Percentiles rank a stretch among this genome's conserved stretches.
Evolutionary conservation across 2,329 filamentous ascomycete species (phyloP).

Genomic region (Hymenoscyphus scutula): DNA sequence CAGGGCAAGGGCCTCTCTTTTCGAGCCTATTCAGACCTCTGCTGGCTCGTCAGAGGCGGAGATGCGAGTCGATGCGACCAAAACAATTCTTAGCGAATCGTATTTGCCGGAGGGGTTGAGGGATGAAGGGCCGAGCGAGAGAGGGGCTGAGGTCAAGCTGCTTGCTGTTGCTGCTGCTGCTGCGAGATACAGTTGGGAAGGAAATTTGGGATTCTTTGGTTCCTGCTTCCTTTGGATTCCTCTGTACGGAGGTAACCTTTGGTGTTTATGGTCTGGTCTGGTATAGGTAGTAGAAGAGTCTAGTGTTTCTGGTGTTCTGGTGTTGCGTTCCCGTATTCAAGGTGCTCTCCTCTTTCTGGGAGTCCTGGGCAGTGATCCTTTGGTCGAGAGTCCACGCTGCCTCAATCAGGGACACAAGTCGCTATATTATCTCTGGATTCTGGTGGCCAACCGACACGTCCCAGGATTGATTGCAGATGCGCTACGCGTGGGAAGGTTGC

Average conservation of each 20-base stretch:
- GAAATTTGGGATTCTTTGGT: not conserved
- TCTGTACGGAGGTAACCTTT: no score
- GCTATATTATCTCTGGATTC: not conserved
- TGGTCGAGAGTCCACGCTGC: not conserved
- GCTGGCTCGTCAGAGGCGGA: not conserved
- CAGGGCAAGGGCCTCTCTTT: not conserved
- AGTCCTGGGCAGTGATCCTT: not conserved
- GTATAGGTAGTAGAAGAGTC: no score
- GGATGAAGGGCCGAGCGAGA: not conserved
- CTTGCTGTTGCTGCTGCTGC: not conserved
- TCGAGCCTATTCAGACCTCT: not conserved
- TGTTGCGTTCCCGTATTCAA: no score
- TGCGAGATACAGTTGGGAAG: not conserved
- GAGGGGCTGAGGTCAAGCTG: not conserved
- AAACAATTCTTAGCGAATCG: conserved; percentile 3
- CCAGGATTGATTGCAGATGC: not conserved
- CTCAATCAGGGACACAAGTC: conserved; percentile 1
- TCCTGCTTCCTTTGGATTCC: not conserved
- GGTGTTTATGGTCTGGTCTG: not conserved
- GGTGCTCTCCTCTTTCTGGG: not conserved
- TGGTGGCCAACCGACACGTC: not conserved
- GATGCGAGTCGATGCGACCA: not conserved
- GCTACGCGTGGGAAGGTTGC: conserved; percentile 5
- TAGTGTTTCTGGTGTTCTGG: not conserved
- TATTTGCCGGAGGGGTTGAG: not conserved